phyloP scores from a whole-genome alignment of 768 basidiomycete species.

The Agaricus sinodeliciosus region DNA sequence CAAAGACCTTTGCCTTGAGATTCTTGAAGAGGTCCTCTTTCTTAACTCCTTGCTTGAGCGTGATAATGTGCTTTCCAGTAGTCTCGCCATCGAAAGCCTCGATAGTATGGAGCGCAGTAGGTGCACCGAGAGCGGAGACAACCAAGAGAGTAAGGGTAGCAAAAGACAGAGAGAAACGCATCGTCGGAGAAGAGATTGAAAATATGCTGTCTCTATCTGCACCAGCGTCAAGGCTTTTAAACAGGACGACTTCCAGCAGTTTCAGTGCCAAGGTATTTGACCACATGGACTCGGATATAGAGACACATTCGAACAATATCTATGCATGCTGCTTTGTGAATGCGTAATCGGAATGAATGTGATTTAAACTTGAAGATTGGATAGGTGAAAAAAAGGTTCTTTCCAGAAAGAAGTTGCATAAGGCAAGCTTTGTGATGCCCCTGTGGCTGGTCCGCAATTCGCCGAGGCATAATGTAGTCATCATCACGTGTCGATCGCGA shows the following conservation, averaged over 20 bases:
- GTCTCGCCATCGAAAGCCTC: slow-evolving; percentile 19
- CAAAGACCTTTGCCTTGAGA: slow-evolving; percentile 5
- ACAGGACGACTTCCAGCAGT: too few relatives aligned
- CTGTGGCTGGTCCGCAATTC: too few relatives aligned
- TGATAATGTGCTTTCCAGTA: slow-evolving; percentile 24
- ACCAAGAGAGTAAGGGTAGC: slow-evolving; percentile 8
- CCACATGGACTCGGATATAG: background rate
- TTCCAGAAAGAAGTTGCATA: too few relatives aligned
- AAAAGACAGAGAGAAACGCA: slow-evolving; percentile 4
- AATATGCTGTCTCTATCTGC: background rate
- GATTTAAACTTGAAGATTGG: too few relatives aligned
- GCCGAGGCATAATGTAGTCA: too few relatives aligned
- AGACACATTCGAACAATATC: background rate
- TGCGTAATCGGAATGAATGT: background rate
- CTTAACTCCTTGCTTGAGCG: slow-evolving; percentile 22
- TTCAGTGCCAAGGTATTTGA: background rate
- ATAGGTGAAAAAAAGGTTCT: too few relatives aligned
- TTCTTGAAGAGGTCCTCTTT: slow-evolving; percentile 14
- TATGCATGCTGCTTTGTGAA: slow-evolving; percentile 7
- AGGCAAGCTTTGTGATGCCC: too few relatives aligned
- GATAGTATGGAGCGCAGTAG: slow-evolving; percentile 16
- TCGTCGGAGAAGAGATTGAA: background rate
- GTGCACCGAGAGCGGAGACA: slow-evolving; percentile 14
- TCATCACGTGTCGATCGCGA: too few relatives aligned
- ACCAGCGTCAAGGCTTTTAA: slow-evolving; percentile 1